Conservation (phyloP, 2,329 filamentous ascomycete genomes). For the Huntiella omanensis region DNA sequence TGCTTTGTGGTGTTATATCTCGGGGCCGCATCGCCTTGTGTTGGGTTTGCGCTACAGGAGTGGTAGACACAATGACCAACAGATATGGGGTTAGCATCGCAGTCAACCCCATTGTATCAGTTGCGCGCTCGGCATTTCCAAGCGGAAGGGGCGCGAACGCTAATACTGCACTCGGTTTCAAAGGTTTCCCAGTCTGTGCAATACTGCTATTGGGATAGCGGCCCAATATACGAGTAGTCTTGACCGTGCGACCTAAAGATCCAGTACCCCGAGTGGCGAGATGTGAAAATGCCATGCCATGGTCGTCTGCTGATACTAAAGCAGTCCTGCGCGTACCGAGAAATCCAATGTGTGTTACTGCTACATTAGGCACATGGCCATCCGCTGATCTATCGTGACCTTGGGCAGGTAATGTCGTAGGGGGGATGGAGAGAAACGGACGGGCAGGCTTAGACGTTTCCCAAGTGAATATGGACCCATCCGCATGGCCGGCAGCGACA, state of each 20-base stretch:
- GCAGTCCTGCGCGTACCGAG: constrained; percentile 85
- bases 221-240: constrained; percentile 76
- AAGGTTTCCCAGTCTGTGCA: constrained; percentile 37
- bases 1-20: constrained; percentile 73
- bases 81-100: constrained; percentile 93
- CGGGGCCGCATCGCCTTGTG: constrained; percentile 85
- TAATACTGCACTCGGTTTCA: constrained; percentile 87
- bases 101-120: constrained; percentile 74
- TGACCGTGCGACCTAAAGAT: constrained; percentile 65
- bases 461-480: constrained; percentile 92
- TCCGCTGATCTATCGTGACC: constrained; percentile 37
- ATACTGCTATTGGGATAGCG: constrained; percentile 60
- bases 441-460: constrained; percentile 66
- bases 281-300: constrained; percentile 96
- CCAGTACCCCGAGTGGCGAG: constrained; percentile 82
- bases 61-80: constrained; percentile 91
- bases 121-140: constrained; percentile 81
- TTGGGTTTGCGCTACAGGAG: constrained; percentile 86
- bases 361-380: constrained; percentile 61
- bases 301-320: constrained; percentile 82
- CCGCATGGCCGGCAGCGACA: constrained; percentile 73
- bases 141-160: constrained; percentile 80
- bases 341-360: constrained; percentile 84
- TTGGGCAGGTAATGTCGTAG: constrained; percentile 37
- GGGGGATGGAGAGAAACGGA: constrained; percentile 75